Conservation (phyloP, 352 stramenopile species). For the Pythium chondricola region DNA sequence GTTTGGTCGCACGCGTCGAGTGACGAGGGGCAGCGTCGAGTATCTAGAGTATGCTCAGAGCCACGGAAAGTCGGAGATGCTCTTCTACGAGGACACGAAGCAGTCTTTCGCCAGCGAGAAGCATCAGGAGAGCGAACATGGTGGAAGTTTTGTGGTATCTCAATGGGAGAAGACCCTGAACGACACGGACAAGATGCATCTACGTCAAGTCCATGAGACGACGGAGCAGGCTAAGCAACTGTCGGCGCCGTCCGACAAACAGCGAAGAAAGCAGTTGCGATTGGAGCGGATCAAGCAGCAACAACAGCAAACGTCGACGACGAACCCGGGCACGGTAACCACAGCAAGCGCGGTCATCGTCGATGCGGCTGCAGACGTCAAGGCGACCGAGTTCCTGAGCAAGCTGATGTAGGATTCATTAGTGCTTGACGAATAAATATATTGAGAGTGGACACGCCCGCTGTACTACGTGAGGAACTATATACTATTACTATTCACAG, state of each 20-base stretch:
- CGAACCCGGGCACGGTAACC: constrained; percentile 1
- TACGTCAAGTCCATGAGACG: constrained; percentile 60
- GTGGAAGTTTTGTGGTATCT: constrained; percentile 66
- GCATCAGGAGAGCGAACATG: not conserved
- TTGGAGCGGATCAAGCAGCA: constrained; percentile 54
- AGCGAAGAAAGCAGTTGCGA: constrained; percentile 56
- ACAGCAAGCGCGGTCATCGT: not conserved
- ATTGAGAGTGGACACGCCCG: too few species aligned
- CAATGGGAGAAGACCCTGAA: constrained; percentile 80
- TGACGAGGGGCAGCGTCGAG: constrained; percentile 32
- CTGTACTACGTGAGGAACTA: too few species aligned
- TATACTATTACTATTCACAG: too few species aligned
- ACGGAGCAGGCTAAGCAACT: constrained; percentile 37
- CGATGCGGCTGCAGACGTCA: constrained; percentile 22
- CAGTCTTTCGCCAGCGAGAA: not conserved
- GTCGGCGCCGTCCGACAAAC: constrained; percentile 21
- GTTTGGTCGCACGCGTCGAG: constrained; percentile 46
- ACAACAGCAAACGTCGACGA: constrained; percentile 16
- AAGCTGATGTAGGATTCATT: constrained; percentile 27
- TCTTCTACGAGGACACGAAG: constrained; percentile 16
- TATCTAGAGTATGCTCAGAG: constrained; percentile 19
- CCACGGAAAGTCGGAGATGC: constrained; percentile 7
- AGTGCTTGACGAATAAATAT: constrained; percentile 10
- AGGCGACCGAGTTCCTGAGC: constrained; percentile 59
- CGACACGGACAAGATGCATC: constrained; percentile 44